Percentiles rank a stretch among this genome's conserved stretches.
phyloP scores from a whole-genome alignment of 139 green algal genomes.

The Gonium pectorale region DNA sequence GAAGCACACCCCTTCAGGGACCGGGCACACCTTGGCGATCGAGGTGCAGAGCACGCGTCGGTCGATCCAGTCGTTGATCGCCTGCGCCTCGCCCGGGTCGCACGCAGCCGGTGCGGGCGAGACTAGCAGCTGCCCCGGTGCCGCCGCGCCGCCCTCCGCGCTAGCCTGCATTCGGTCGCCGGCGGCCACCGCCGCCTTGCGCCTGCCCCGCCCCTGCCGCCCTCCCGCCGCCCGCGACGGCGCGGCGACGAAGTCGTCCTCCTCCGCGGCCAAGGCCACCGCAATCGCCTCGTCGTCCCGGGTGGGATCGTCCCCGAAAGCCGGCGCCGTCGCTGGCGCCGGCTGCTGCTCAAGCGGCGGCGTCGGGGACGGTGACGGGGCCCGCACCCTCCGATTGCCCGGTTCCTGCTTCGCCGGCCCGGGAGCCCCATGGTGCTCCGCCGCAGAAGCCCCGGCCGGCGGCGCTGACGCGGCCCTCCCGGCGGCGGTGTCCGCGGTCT shows the following conservation, averaged over 20 bases:
- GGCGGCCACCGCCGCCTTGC: neutral
- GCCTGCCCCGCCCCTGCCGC: neutral
- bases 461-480: neutral
- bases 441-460: neutral
- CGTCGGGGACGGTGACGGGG: neutral
- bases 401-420: neutral
- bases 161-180: neutral
- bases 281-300: neutral
- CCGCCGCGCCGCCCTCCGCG: neutral
- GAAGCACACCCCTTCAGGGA: too few species aligned
- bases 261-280: neutral
- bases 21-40: constrained; percentile 69
- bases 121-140: neutral
- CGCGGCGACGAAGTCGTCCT: neutral
- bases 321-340: too few species aligned
- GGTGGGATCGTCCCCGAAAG: neutral
- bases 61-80: constrained; percentile 77
- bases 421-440: neutral
- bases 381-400: too few species aligned
- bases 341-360: neutral
- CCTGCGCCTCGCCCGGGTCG: constrained; percentile 25
- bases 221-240: neutral
- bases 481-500: constrained; percentile 2
- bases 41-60: constrained; percentile 70
- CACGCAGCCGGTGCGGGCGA: neutral